Percentiles rank a stretch among this genome's conserved stretches.
These are phyloP conservation scores for Euryodendron excelsum DNA, from an alignment of 148 eudicot genomes.

Conservation along the genomic window DNA sequence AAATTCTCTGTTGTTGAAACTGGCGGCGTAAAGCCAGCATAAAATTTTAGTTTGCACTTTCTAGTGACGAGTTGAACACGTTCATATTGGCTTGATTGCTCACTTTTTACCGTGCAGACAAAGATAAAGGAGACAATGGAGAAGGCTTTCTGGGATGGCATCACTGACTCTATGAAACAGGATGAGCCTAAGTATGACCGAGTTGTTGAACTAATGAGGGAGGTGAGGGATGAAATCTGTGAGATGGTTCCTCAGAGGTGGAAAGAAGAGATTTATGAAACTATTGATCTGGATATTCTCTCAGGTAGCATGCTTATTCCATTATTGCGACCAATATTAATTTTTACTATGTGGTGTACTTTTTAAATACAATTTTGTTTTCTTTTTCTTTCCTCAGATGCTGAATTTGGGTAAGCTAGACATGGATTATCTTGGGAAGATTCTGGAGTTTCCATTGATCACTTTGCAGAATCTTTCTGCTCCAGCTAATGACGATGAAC, in stretches of 20 bases:
- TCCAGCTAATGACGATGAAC: conserved; percentile 70
- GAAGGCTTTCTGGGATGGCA: conserved; percentile 92
- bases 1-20: neutral
- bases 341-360: too few species aligned
- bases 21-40: neutral
- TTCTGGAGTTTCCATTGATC: conserved; percentile 65
- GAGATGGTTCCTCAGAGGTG: conserved; percentile 82
- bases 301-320: too few species aligned
- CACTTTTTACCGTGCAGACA: conserved; percentile 31
- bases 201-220: conserved; percentile 76
- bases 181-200: conserved; percentile 70
- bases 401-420: conserved; percentile 60
- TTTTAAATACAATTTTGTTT: neutral
- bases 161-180: conserved; percentile 66
- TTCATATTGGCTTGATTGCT: neutral
- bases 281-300: conserved; percentile 72
- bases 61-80: too few species aligned
- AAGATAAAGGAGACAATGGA: conserved; percentile 75
- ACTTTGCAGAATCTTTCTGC: conserved; percentile 83
- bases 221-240: conserved; percentile 87
- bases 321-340: too few species aligned
- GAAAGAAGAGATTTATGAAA: conserved; percentile 69
- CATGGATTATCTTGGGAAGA: conserved; percentile 67
- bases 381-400: conserved; percentile 36
- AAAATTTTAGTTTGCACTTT: conserved; percentile 2